Evolutionary conservation across 441 rosid species (phyloP).

Genomic region (Dalechampia spathulata): DNA sequence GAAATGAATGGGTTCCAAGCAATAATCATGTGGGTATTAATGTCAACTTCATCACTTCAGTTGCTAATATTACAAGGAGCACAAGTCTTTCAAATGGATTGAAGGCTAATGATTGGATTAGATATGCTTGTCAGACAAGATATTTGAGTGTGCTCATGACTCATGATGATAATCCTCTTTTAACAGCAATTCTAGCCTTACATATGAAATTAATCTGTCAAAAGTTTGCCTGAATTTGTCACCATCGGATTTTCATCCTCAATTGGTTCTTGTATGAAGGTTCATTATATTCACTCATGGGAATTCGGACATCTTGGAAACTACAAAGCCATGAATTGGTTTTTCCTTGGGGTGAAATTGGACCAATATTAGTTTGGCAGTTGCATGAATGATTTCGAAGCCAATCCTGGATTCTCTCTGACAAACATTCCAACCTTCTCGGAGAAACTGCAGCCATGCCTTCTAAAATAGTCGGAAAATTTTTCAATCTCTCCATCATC

Average conservation of each 20-base stretch:
- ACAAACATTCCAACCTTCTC: too few species aligned
- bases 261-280: not conserved
- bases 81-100: not conserved
- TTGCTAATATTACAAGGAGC: not conserved
- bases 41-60: not conserved
- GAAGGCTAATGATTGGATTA: not conserved
- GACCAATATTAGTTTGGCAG: too few species aligned
- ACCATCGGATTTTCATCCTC: not conserved
- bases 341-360: too few species aligned
- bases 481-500: too few species aligned
- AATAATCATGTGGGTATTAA: constrained; percentile 7
- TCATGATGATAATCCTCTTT: not conserved
- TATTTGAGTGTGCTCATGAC: not conserved
- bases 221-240: not conserved
- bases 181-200: not conserved
- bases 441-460: too few species aligned
- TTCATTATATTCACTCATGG: not conserved
- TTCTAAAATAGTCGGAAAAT: too few species aligned
- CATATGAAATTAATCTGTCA: not conserved
- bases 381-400: too few species aligned
- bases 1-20: constrained; percentile 12
- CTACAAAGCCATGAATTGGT: too few species aligned
- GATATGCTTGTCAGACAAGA: not conserved
- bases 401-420: too few species aligned
- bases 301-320: too few species aligned